Evolutionary conservation across 345 rosid species (phyloP).

Genomic region (Eutrema yunnanense): DNA sequence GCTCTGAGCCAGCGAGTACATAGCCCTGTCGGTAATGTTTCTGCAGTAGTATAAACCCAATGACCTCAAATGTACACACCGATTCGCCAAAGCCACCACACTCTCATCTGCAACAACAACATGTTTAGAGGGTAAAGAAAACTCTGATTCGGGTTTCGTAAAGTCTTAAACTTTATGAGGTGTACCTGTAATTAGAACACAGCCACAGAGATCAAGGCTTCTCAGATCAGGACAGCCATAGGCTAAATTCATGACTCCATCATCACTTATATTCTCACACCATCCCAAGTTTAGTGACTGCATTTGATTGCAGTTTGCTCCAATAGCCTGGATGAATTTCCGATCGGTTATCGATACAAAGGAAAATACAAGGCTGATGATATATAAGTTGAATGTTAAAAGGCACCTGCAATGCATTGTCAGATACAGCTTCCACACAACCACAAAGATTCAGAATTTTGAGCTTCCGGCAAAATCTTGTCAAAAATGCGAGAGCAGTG

Average conservation of each 20-base stretch:
- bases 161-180: background rate
- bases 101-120: conserved; percentile 56
- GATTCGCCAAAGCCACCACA: conserved; percentile 74
- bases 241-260: conserved; percentile 83
- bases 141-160: background rate
- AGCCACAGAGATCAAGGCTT: conserved; percentile 78
- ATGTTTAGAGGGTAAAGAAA: background rate
- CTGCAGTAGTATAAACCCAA: conserved; percentile 83
- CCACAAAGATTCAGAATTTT: conserved; percentile 91
- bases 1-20: conserved; percentile 73
- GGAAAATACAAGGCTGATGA: background rate
- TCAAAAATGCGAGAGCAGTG: conserved; percentile 50
- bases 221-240: conserved; percentile 82
- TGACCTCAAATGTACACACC: conserved; percentile 74
- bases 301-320: conserved; percentile 59
- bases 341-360: background rate
- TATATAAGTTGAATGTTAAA: background rate
- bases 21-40: conserved; percentile 82
- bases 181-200: conserved; percentile 76
- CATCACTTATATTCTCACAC: conserved; percentile 86
- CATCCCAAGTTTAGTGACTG: conserved; percentile 86
- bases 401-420: conserved; percentile 72
- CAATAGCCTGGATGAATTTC: conserved; percentile 56
- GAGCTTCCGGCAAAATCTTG: conserved; percentile 51
- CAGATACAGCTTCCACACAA: conserved; percentile 76